Evolutionary conservation across 1,284 basidiomycete species (phyloP), one percentile per base, ranked within the genome.

Genomic region (Marasmius fiardii): DNA sequence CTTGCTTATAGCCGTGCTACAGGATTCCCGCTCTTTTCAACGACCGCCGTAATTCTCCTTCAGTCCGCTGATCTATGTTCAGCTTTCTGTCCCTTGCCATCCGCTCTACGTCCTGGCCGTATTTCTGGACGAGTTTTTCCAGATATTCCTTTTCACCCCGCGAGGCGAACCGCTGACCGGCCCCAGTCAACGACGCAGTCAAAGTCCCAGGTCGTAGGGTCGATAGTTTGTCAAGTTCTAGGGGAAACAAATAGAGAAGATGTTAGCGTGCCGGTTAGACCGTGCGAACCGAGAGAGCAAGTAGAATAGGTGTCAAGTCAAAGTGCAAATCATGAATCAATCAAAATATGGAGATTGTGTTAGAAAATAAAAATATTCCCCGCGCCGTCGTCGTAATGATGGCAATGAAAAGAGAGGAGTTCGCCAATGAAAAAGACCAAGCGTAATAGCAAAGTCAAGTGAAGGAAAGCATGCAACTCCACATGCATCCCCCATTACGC

Each of bases 41-140:
- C 37, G 83, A 85, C 65, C 83, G 75, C 61, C 68, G 79, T 66
- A 99, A 74, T 73, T 95, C 86, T 16, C 93, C 95, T 35, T 78
- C 80, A 3, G 95, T 98, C 68, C 89, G 86, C 73, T 98, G 96
- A 72, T 87, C 88, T 21, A 83, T 73, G 67, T 99, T 98, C 59
- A 90, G 70, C 69, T 80, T 87, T 60, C 83, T 74, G 73, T 98
- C 95, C 60, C 78, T 78, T 10, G 86, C 84, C 93, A 97, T 97
- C 39, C 72, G 76, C 24, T 83, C 80, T 18, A 86, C 73, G 71
- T 98, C 89, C 37, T 78, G 74, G 0, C 87, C 90, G 72, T 98
- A 78, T 68, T 83, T 88, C 39, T 71, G 68, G 10, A 93, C 82
- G 33, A 98, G 78, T 37, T 80, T 73, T 50, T 71, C 69, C 37